Conservation (phyloP, 768 basidiomycete species). For the Termitomyces titanicus region DNA sequence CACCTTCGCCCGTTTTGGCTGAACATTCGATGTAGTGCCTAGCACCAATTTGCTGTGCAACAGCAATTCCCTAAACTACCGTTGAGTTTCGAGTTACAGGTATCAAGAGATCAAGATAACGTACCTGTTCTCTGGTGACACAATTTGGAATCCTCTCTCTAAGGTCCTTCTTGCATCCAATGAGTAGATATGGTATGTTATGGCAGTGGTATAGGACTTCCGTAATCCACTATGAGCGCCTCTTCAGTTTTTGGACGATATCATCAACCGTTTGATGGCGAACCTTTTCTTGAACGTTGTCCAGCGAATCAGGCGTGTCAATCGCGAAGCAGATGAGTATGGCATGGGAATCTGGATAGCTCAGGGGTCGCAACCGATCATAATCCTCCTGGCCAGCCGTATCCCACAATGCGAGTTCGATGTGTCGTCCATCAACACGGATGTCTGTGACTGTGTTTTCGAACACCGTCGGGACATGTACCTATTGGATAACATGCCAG, state of each 20-base stretch:
- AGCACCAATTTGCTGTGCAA: slow-evolving; percentile 94
- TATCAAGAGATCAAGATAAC: slow-evolving; percentile 12
- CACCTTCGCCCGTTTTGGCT: slow-evolving; percentile 93
- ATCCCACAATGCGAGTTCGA: slow-evolving; percentile 99
- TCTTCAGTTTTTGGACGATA: not conserved
- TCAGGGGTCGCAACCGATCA: slow-evolving; percentile 94
- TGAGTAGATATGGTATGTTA: slow-evolving; percentile 90
- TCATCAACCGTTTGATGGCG: not conserved
- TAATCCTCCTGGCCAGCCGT: slow-evolving; percentile 99
- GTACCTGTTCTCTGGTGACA: slow-evolving; percentile 87
- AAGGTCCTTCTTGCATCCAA: slow-evolving; percentile 99
- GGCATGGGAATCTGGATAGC: slow-evolving; percentile 99
- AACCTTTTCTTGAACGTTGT: slow-evolving; percentile 99
- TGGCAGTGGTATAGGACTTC: slow-evolving; percentile 98
- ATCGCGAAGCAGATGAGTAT: slow-evolving; percentile 99
- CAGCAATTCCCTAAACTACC: slow-evolving; percentile 73
- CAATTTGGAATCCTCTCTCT: slow-evolving; percentile 90
- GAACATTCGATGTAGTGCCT: slow-evolving; percentile 97
- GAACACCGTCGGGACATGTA: slow-evolving; percentile 98
- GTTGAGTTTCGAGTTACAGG: not conserved
- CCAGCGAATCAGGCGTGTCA: slow-evolving; percentile 95
- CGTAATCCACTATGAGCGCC: slow-evolving; percentile 82
- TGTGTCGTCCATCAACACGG: slow-evolving; percentile 96
- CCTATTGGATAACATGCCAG: slow-evolving; percentile 42
- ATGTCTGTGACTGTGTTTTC: slow-evolving; percentile 99